phyloP scores from a whole-genome alignment of 495 filamentous ascomycete species.

The Rhizodiscina lignyota region DNA sequence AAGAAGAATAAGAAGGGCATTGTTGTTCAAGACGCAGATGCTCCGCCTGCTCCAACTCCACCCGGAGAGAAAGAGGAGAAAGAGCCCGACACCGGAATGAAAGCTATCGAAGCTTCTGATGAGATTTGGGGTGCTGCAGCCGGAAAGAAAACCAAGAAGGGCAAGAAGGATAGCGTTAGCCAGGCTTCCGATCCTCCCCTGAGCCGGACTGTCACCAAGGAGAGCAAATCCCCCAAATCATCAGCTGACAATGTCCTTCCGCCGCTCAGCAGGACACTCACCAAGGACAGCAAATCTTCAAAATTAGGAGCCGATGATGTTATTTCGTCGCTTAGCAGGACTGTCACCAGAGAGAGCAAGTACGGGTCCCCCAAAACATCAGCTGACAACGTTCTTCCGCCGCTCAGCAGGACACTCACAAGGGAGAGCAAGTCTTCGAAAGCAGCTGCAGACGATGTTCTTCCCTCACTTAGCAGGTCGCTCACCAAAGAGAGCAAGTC shows the following conservation, averaged over 20 bases:
- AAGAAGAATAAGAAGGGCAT: conserved; percentile 19
- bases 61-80: conserved; percentile 5
- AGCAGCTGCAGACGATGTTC: too few relatives aligned
- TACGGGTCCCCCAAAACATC: not conserved
- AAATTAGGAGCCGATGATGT: not conserved
- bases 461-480: not conserved
- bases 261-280: not conserved
- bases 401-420: not conserved
- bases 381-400: too few relatives aligned
- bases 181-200: not conserved
- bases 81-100: not conserved
- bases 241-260: too few relatives aligned
- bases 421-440: not conserved
- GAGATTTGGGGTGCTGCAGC: not conserved
- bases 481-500: not conserved
- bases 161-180: not conserved
- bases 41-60: conserved; percentile 17
- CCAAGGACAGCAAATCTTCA: not conserved
- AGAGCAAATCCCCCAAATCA: not conserved
- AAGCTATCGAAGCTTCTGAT: not conserved
- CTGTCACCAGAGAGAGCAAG: not conserved
- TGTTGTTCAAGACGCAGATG: conserved; percentile 4
- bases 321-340: not conserved
- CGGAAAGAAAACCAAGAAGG: not conserved
- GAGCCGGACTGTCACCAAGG: not conserved